These are phyloP conservation scores for Ananas comosus DNA, from an alignment of 176 grass and related monocot species.

Conservation along the genomic window DNA sequence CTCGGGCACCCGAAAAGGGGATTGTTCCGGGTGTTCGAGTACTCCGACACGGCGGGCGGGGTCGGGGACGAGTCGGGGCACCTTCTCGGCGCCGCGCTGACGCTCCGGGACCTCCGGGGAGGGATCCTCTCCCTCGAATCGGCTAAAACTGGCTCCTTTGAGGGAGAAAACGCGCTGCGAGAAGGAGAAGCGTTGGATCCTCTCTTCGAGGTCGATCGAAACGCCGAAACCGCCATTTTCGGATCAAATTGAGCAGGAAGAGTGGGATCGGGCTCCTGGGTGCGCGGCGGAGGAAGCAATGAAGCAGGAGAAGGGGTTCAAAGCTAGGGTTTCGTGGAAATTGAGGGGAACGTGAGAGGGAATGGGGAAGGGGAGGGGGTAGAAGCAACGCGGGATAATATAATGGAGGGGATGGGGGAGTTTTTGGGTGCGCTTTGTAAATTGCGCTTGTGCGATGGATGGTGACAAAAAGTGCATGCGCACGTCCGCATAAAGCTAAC, in stretches of 20 bases:
- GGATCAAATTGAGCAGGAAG: not conserved
- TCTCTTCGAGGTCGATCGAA: constrained; percentile 37
- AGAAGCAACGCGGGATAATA: not conserved
- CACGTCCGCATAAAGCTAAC: not conserved
- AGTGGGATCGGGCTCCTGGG: not conserved
- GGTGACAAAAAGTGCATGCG: not conserved
- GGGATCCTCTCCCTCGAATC: constrained; percentile 25
- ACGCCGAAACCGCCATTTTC: constrained; percentile 26
- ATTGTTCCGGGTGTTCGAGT: constrained; percentile 29
- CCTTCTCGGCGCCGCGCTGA: constrained; percentile 18
- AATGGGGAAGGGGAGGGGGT: not conserved
- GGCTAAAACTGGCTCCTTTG: constrained; percentile 13
- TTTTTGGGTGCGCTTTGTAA: not conserved
- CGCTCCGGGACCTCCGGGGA: constrained; percentile 30
- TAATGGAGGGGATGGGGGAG: too few species aligned
- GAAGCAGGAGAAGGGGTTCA: not conserved
- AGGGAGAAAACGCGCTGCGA: constrained; percentile 16
- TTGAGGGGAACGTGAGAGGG: not conserved
- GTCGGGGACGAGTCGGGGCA: not conserved
- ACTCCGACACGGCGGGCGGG: constrained; percentile 1
- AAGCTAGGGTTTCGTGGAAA: not conserved
- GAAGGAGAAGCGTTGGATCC: constrained; percentile 10
- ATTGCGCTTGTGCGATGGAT: not conserved
- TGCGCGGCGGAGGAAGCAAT: not conserved
- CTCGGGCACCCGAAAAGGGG: constrained; percentile 30